Evolutionary conservation across 2,329 filamentous ascomycete species (phyloP), one percentile per base, ranked within the genome.

Genomic region (Curvularia lunata): DNA sequence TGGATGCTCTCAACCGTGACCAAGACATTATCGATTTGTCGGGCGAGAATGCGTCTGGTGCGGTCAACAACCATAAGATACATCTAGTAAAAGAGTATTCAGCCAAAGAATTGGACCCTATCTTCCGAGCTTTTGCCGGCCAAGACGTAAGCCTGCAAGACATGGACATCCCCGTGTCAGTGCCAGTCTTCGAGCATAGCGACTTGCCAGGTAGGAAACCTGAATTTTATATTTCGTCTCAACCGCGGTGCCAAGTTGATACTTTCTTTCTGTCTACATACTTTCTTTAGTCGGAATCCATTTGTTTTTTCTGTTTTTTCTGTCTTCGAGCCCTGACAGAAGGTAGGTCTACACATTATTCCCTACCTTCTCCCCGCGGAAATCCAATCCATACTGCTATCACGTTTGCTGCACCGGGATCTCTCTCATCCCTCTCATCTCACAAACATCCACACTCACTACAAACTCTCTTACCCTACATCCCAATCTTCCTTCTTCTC

Each of bases 361-460:
- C 93, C 93, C 12, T 84, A 84, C 25, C 80, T 98, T 8, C 79
- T 98, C 9, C 88, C 92, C 4, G 83, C 85, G 16, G 69, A 79
- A 5, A 81, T 91, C 13, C 95, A 99, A 74, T 79, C 83, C 58
- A 78, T 81, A 37, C 82, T 98, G 2, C 83, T 98, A 5, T 86
- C 86, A 43, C 86, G 85, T 53, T 84, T 97, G 61, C 81, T 97
- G 28, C 91, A 96, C 77, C 84, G 85, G 49, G 90, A 96, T 74
- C 84, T 96, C 16, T 87, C 87, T 59, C 85, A 90, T 63, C 86
- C 87, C 3, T 74, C 80, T 4, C 92, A 98, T 74, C 85, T 90
- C 70, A 98, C 93, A 51, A 99, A 98, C 76, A 81, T 98, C n/a
- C 90, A 96, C 76, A 82, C 92, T 1, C 91, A 96, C 77, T 91